These are phyloP conservation scores for Tylopilus sp. DNA, from an alignment of 1,284 basidiomycete species.

Conservation along the genomic window DNA sequence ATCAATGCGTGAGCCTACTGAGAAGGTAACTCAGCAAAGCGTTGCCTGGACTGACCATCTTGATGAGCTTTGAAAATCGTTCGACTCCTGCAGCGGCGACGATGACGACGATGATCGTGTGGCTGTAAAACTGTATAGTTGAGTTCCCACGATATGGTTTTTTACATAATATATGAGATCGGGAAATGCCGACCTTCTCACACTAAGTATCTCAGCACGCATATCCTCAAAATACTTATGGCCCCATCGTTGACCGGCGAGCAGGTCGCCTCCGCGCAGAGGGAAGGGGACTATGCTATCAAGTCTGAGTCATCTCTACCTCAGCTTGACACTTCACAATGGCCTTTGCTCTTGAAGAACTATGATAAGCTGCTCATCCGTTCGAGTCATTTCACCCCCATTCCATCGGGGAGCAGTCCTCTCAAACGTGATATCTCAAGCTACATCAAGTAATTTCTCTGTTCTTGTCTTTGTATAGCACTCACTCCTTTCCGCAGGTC, in stretches of 20 bases:
- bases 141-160: slow-evolving; percentile 17
- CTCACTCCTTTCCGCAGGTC: slow-evolving; percentile 52
- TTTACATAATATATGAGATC: slow-evolving; percentile 16
- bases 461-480: slow-evolving; percentile 3
- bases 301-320: slow-evolving; percentile 75
- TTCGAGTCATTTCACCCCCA: slow-evolving; percentile 97
- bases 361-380: slow-evolving; percentile 96
- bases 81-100: background rate
- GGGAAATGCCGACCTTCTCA: slow-evolving; percentile 6
- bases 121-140: slow-evolving; percentile 41
- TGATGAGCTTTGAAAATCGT: slow-evolving; percentile 25
- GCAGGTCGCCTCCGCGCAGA: slow-evolving; percentile 68
- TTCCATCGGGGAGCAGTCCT: slow-evolving; percentile 86
- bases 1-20: slow-evolving; percentile 75
- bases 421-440: slow-evolving; percentile 88
- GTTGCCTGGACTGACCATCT: slow-evolving; percentile 68
- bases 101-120: slow-evolving; percentile 5
- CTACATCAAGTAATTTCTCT: slow-evolving; percentile 76
- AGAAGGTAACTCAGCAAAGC: slow-evolving; percentile 92
- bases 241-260: slow-evolving; percentile 53
- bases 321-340: slow-evolving; percentile 90
- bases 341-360: slow-evolving; percentile 98
- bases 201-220: background rate
- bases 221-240: slow-evolving; percentile 6
- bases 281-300: slow-evolving; percentile 77